Evolutionary conservation across 495 filamentous ascomycete species (phyloP), one percentile per base, ranked within the genome.

Genomic region (Tuber borchii): DNA sequence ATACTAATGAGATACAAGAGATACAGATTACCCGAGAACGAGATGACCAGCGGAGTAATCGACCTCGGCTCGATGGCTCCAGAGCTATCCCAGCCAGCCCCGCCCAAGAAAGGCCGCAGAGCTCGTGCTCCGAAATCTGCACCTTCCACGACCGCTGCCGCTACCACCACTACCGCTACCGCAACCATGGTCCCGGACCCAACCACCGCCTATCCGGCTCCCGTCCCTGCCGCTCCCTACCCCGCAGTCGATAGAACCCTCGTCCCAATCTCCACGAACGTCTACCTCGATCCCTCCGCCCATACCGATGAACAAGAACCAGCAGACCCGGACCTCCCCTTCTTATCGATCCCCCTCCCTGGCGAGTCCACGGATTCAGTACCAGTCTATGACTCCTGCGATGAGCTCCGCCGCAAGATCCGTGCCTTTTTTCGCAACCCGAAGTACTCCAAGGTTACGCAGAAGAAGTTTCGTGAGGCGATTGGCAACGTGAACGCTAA

Each of bases 401-500:
- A 90, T 77, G 87, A 88, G 76, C 79, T 90, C 45, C 86, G 87
- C 8, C 83, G 82, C 71, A 90, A 90, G 83, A 87, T 90, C 74
- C 83, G 82, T 46, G 84, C 86, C 0, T 84, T 89, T 69, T 84
- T 90, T 6, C 46, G 75, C 37, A 73, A 77, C 44, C 82, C 82
- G 44, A 84, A 85, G 69, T 80, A 84, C 34, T 85, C 84, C 65
- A 79, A 74, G 40, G 82, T 89, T 44, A 88, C 86, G 0, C 85
- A 88, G 80, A 87, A 87, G n/a, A 81, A 83, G 69, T 87, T 90
- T 82, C 83, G 84, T 72, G 86, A 87, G 65, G 85, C 87, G 65
- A 77, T 89, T 72, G 77, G 80, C 3, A 84, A 84, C 61, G 80
- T 87, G 71, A 78, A 80, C 39, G 72, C 81, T 19, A 84, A 82